These are phyloP conservation scores for Chaetoceros muelleri DNA, from an alignment of 108 stramenopile genomes.

Conservation along the genomic window DNA sequence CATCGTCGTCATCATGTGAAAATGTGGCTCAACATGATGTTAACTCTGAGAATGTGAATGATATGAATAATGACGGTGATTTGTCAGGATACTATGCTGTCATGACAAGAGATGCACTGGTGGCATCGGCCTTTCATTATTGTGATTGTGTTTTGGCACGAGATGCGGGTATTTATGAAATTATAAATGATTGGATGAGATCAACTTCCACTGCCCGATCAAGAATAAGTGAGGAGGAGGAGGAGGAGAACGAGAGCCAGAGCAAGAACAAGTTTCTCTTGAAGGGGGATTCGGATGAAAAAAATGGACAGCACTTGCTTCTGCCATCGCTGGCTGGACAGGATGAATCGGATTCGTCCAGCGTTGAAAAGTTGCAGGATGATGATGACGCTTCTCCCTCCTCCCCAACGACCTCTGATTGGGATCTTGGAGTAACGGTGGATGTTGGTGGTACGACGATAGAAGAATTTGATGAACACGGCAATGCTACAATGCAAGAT, in stretches of 20 bases:
- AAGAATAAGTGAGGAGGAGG: background rate
- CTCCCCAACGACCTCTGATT: too few relatives aligned
- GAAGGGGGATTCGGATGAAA: background rate
- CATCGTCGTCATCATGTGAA: slow-evolving; percentile 10
- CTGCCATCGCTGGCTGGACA: background rate
- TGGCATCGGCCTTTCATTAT: slow-evolving; percentile 63
- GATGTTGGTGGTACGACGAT: background rate
- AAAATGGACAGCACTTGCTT: slow-evolving; percentile 12
- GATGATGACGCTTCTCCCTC: slow-evolving; percentile 3
- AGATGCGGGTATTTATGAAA: slow-evolving; percentile 37
- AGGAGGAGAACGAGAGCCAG: background rate
- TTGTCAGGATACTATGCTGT: slow-evolving; percentile 11
- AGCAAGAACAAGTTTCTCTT: background rate
- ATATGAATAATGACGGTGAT: background rate
- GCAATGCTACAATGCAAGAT: slow-evolving; percentile 5
- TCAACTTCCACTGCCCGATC: background rate
- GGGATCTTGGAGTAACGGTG: too few relatives aligned
- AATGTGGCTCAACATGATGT: background rate
- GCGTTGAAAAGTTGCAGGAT: background rate
- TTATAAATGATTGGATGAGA: slow-evolving; percentile 2
- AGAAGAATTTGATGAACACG: background rate
- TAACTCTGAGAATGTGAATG: slow-evolving; percentile 3
- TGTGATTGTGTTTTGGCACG: slow-evolving; percentile 52
- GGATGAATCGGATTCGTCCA: background rate
- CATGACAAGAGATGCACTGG: slow-evolving; percentile 40